Evolutionary conservation across 192 early-diverging fungal species (phyloP), one percentile per base, ranked within the genome.

Genomic region (Haplosporangium gracile): DNA sequence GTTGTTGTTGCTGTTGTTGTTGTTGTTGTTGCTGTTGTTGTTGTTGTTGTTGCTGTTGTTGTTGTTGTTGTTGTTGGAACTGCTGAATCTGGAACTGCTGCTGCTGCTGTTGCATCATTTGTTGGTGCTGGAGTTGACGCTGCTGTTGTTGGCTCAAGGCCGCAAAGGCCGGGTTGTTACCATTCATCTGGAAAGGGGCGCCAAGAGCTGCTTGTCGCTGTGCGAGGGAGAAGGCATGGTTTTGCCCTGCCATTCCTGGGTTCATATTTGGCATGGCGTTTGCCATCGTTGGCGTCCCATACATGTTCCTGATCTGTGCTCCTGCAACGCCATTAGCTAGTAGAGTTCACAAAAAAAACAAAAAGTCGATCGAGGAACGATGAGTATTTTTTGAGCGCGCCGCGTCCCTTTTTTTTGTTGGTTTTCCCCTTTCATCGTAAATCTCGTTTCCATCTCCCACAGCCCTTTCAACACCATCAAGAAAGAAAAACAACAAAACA

Each of bases 291-390:
- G 84, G 84, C 51, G 84, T 86, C 57, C 83, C 83, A 42, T 86
- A 86, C 75, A 86, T 86, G 57, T 81, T 86, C 79, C 84, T 86
- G 78, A 81, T 81, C 78, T 80, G 84, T 79, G 81, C 81, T 45
- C 75, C 84, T 26, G 82, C 60, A 29, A 80, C 78, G 45, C 83
- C 83, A 70, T 86, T 86, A 22, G 78, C 84, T 85, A 79, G 10
- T 43, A 39, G 26, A 22, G 34, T 70, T 36, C 0, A 69, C 42
- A 15, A 63, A 71, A 57, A 72, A 22, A 24, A 68, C 7, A 76
- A 38, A 72, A 42, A 45, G 11, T 2, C 39, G 18, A 47, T 47
- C 26, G 57, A 63, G 1, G 57, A 65, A 65, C 39, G 22, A 18
- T n/a, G 39, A 70, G 38, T 70, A n/a, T 70, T 39, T 70, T 73